phyloP scores from a whole-genome alignment of 306 rosid genomes.

The Gleditsia sinensis region DNA sequence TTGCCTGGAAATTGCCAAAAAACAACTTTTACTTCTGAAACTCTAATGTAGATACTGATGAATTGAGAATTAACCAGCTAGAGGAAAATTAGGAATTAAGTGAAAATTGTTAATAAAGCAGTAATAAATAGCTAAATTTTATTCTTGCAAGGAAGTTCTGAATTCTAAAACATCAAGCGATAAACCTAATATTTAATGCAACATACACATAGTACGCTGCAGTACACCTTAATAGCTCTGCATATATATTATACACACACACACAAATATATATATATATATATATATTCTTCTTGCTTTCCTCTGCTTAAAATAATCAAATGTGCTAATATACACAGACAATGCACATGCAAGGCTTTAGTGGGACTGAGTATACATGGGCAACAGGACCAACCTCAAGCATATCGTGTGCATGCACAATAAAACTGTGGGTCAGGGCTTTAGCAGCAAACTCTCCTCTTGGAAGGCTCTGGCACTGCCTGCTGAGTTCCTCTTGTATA shows the following conservation, averaged over 20 bases:
- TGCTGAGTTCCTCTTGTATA: conserved; percentile 78
- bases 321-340: background rate
- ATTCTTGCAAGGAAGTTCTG: background rate
- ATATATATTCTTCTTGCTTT: background rate
- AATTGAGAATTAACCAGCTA: conserved; percentile 19
- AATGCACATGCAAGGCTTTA: background rate
- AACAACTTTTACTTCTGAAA: conserved; percentile 19
- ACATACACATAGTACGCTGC: background rate
- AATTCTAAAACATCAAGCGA: conserved; percentile 1
- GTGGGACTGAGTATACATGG: background rate
- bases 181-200: background rate
- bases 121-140: background rate
- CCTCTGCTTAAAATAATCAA: background rate
- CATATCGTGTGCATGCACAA: conserved; percentile 84
- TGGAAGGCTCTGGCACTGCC: conserved; percentile 91
- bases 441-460: conserved; percentile 90
- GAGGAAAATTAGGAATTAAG: conserved; percentile 2
- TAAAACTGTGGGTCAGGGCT: conserved; percentile 90
- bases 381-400: conserved; percentile 69
- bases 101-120: background rate
- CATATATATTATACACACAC: no score
- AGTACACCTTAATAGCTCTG: background rate
- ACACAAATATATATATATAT: no score
- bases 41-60: background rate
- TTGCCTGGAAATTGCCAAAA: conserved; percentile 68